Evolutionary conservation across 495 filamentous ascomycete species (phyloP).

Genomic region (Annulohypoxylon maeteangense): DNA sequence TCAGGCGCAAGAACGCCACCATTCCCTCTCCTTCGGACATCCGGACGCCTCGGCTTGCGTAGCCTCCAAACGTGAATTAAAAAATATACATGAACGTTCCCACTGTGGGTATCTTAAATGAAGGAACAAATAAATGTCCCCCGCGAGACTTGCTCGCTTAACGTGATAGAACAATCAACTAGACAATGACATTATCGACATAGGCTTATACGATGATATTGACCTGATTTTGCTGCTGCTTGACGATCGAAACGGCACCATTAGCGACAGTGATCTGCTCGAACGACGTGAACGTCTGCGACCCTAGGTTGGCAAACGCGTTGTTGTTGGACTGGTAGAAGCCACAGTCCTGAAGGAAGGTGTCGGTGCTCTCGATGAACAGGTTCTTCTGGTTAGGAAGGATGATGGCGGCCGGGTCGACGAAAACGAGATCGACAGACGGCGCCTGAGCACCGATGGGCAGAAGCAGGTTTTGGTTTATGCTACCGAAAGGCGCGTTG

Average conservation of each 20-base stretch:
- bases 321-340: constrained; percentile 39
- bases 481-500: constrained; percentile 40
- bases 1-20: neutral
- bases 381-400: constrained; percentile 38
- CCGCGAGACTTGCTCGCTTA: constrained; percentile 12
- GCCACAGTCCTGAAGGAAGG: constrained; percentile 48
- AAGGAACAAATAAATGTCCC: neutral
- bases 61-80: neutral
- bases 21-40: neutral
- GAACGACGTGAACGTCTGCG: constrained; percentile 32
- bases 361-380: constrained; percentile 47
- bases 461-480: constrained; percentile 47
- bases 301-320: constrained; percentile 35
- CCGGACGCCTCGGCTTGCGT: neutral
- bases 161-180: neutral
- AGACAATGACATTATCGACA: neutral
- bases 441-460: constrained; percentile 45
- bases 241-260: constrained; percentile 28
- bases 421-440: constrained; percentile 45
- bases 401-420: constrained; percentile 53
- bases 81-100: constrained; percentile 17
- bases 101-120: constrained; percentile 33
- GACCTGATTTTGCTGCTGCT: constrained; percentile 27
- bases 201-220: constrained; percentile 11
- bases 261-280: constrained; percentile 33